These are phyloP conservation scores for Trichosporon sp. DNA, from an alignment of 1,284 basidiomycete genomes.

Conservation along the genomic window DNA sequence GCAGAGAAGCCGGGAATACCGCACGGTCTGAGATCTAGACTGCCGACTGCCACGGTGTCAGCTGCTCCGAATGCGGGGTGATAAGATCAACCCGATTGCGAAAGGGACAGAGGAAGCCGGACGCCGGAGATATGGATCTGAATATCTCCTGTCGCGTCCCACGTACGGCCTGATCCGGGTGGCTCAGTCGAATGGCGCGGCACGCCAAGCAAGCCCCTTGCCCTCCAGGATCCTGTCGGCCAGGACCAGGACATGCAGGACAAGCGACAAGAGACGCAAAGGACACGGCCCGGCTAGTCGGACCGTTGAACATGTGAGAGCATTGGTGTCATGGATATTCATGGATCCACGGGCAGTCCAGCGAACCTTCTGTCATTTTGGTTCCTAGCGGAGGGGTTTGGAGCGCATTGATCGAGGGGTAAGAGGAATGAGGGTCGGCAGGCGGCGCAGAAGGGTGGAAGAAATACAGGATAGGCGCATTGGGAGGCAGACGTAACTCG, in stretches of 20 bases:
- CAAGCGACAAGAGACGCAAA: conserved; percentile 1
- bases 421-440: not conserved
- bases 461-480: conserved; percentile 3
- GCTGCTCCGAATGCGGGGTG: not conserved
- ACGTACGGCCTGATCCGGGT: not conserved
- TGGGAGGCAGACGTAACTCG: conserved; percentile 13
- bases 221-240: not conserved
- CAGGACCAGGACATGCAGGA: not conserved
- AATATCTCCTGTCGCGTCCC: conserved; percentile 9
- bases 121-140: conserved; percentile 15
- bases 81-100: conserved; percentile 14
- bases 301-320: not conserved
- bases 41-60: not conserved
- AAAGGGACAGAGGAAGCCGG: not conserved
- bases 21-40: not conserved
- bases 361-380: conserved; percentile 12
- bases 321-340: not conserved
- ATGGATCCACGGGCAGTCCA: not conserved
- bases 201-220: conserved; percentile 8
- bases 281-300: not conserved
- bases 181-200: not conserved
- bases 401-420: conserved; percentile 9
- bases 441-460: not conserved
- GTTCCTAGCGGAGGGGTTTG: conserved; percentile 12
- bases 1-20: conserved; percentile 3